Evolutionary conservation across 2,329 filamentous ascomycete genomes (phyloP).

Genomic region (Calycina herbarum): DNA sequence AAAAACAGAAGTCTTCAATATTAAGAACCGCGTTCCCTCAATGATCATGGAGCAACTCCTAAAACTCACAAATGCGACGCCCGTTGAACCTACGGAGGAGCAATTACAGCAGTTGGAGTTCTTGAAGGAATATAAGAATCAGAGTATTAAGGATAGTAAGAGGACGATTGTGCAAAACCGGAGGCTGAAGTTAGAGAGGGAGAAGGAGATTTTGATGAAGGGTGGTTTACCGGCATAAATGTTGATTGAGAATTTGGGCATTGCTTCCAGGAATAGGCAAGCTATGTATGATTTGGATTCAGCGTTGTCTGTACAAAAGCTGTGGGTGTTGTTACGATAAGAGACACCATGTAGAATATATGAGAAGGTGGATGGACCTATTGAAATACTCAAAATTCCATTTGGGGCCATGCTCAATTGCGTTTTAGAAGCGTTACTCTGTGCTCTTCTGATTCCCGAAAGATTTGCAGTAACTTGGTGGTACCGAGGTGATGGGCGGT

Average conservation of each 20-base stretch:
- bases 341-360: background rate
- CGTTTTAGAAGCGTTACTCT: background rate
- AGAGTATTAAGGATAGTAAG: constrained; percentile 55
- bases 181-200: constrained; percentile 62
- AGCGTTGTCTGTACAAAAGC: constrained; percentile 27
- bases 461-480: no score
- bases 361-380: background rate
- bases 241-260: background rate
- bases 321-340: background rate
- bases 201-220: constrained; percentile 55
- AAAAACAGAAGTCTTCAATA: constrained; percentile 56
- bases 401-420: background rate
- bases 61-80: constrained; percentile 58
- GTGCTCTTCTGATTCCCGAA: no score
- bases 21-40: constrained; percentile 60
- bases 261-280: background rate
- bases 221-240: constrained; percentile 6
- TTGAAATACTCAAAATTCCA: background rate
- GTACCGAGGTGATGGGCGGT: no score
- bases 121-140: constrained; percentile 54
- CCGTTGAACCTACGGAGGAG: constrained; percentile 56
- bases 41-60: constrained; percentile 66
- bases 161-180: constrained; percentile 53
- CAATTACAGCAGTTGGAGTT: constrained; percentile 60
- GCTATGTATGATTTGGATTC: constrained; percentile 11